Percentiles rank a stretch among this genome's conserved stretches.
phyloP scores from a whole-genome alignment of 495 filamentous ascomycete species.

The Amphirosellinia nigrospora region DNA sequence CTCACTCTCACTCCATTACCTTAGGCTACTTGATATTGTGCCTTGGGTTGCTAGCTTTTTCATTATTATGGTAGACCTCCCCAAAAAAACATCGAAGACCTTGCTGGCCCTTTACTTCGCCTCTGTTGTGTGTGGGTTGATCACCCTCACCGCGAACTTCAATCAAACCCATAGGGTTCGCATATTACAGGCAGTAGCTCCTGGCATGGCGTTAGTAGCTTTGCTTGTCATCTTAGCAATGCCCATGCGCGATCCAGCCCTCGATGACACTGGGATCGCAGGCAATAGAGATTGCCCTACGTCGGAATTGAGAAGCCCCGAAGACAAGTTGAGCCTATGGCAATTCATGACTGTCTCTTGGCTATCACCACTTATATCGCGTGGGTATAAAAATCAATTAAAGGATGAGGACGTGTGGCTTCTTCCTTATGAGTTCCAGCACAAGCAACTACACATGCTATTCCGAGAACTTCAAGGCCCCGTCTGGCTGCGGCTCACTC shows the following conservation, averaged over 20 bases:
- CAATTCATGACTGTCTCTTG: slow-evolving; percentile 85
- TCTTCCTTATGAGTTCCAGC: slow-evolving; percentile 77
- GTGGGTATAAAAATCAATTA: slow-evolving; percentile 66
- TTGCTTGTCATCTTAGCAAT: slow-evolving; percentile 67
- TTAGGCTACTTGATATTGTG: slow-evolving; percentile 32
- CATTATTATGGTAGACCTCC: slow-evolving; percentile 56
- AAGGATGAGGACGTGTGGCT: slow-evolving; percentile 81
- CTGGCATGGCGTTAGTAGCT: slow-evolving; percentile 49
- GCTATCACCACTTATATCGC: slow-evolving; percentile 74
- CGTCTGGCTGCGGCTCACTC: slow-evolving; percentile 68
- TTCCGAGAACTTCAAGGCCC: slow-evolving; percentile 77
- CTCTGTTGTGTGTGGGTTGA: slow-evolving; percentile 43
- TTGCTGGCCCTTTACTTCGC: slow-evolving; percentile 47
- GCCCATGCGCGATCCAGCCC: slow-evolving; percentile 69
- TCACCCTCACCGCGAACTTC: slow-evolving; percentile 43
- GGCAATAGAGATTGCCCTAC: slow-evolving; percentile 62
- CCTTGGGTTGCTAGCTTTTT: slow-evolving; percentile 53
- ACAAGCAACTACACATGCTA: slow-evolving; percentile 68
- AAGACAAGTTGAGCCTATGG: slow-evolving; percentile 79
- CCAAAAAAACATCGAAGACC: slow-evolving; percentile 50
- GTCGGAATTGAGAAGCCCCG: slow-evolving; percentile 71
- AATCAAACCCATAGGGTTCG: slow-evolving; percentile 37
- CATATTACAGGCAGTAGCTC: slow-evolving; percentile 49
- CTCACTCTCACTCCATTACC: slow-evolving; percentile 26
- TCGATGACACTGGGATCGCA: slow-evolving; percentile 68